These are phyloP conservation scores for Botrytis cinerea DNA, from an alignment of 2,329 filamentous ascomycete species.

Conservation along the genomic window DNA sequence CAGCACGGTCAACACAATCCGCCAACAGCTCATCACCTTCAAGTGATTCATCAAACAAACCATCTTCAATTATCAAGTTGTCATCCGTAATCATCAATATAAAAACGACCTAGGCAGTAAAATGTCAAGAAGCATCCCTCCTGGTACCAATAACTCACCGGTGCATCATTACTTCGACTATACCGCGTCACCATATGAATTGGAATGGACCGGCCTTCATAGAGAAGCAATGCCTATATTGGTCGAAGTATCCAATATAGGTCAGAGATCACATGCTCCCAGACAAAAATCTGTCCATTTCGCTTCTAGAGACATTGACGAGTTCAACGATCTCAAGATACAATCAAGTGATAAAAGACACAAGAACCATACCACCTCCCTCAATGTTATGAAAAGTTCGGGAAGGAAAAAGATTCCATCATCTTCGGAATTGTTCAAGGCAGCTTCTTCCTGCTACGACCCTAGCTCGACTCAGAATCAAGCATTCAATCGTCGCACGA, in stretches of 20 bases:
- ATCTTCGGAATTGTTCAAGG: not conserved
- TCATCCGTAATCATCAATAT: constrained; percentile 2
- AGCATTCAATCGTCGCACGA: not conserved
- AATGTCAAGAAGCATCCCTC: constrained; percentile 2
- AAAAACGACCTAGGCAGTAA: not conserved
- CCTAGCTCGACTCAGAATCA: not conserved
- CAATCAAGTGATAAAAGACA: not conserved
- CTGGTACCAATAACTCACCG: constrained; percentile 22
- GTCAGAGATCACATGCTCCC: not conserved
- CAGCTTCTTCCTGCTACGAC: not conserved
- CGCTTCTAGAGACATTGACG: constrained; percentile 28
- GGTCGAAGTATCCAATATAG: not conserved
- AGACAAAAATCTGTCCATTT: constrained; percentile 27
- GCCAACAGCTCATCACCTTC: constrained; percentile 32
- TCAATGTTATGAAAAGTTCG: not conserved
- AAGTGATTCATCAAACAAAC: constrained; percentile 32
- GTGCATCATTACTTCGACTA: not conserved
- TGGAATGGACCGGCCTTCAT: not conserved
- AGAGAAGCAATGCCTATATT: not conserved
- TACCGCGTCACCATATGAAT: not conserved
- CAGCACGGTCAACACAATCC: constrained; percentile 30
- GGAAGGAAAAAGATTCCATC: not conserved
- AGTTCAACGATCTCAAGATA: constrained; percentile 8
- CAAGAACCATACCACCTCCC: not conserved
- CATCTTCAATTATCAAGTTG: constrained; percentile 21